Percentiles rank a stretch among this genome's conserved stretches.
phyloP scores from a whole-genome alignment of 1,284 basidiomycete species.

The Ganoderma resinaceum region DNA sequence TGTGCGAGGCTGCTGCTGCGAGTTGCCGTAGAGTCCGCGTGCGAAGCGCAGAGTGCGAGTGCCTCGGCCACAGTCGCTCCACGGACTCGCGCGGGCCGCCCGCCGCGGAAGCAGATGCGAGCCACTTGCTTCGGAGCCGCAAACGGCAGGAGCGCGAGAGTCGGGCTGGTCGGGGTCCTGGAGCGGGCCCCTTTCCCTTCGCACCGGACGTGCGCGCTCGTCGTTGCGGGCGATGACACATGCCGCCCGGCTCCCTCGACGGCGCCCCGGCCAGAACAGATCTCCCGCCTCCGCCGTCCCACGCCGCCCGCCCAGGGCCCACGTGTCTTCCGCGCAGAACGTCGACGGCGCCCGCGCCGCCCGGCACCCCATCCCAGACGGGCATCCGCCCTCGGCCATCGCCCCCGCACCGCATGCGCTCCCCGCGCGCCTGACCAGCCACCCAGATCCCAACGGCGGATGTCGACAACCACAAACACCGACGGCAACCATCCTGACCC shows the following conservation, averaged over 20 bases:
- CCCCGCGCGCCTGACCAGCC: not conserved
- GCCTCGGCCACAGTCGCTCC: conserved; percentile 5
- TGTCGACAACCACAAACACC: not conserved
- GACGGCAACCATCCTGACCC: conserved; percentile 2
- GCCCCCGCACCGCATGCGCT: conserved; percentile 3
- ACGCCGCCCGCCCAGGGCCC: conserved; percentile 38
- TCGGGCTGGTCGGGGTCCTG: conserved; percentile 24
- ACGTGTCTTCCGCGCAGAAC: conserved; percentile 36
- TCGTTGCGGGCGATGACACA: conserved; percentile 27
- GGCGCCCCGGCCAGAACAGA: conserved; percentile 22
- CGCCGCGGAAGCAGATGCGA: conserved; percentile 5
- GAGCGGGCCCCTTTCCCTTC: conserved; percentile 16
- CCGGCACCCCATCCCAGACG: conserved; percentile 11
- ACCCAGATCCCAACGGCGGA: not conserved
- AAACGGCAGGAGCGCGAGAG: conserved; percentile 13
- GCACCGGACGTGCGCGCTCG: conserved; percentile 31
- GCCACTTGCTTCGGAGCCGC: not conserved
- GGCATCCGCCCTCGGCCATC: not conserved
- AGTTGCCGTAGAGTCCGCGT: not conserved
- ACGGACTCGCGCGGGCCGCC: conserved; percentile 7
- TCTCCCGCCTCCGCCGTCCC: conserved; percentile 27
- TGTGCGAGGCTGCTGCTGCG: not conserved
- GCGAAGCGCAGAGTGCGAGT: not conserved
- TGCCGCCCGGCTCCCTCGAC: conserved; percentile 17
- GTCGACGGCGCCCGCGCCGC: conserved; percentile 25